Percentiles rank a stretch among this genome's conserved stretches.
Conservation (phyloP, 345 rosid genomes). For the Excoecaria agallocha region DNA sequence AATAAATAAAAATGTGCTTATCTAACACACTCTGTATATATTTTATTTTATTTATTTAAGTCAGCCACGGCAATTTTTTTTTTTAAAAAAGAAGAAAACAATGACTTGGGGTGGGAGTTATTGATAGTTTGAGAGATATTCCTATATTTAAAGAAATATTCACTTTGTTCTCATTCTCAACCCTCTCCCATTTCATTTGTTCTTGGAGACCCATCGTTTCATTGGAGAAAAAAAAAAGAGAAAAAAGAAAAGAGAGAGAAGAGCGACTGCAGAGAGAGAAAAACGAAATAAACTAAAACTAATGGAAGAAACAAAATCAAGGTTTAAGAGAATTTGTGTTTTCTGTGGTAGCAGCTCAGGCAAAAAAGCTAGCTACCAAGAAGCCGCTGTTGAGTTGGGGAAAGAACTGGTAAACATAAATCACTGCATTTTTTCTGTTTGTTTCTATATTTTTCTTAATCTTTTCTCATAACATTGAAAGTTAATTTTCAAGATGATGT, state of each 20-base stretch:
- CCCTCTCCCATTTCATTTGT: slow-evolving; percentile 9
- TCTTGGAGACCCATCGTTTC: not conserved
- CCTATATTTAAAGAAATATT: slow-evolving; percentile 16
- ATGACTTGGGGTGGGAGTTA: not conserved
- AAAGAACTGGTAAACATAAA: slow-evolving; percentile 57
- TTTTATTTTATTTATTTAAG: no score
- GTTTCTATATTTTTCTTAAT: not conserved
- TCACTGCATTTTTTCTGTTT: not conserved
- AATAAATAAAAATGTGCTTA: no score
- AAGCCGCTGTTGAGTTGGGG: slow-evolving; percentile 79
- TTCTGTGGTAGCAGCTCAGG: slow-evolving; percentile 87
- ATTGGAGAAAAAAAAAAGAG: not conserved
- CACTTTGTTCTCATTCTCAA: slow-evolving; percentile 22
- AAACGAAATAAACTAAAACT: not conserved
- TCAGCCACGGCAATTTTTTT: no score
- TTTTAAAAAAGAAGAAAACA: not conserved
- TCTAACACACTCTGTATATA: no score
- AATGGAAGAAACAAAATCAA: slow-evolving; percentile 58
- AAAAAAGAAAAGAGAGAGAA: not conserved
- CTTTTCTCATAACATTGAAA: not conserved
- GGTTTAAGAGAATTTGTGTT: slow-evolving; percentile 82
- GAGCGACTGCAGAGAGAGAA: slow-evolving; percentile 12
- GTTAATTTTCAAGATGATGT: not conserved
- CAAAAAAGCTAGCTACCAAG: slow-evolving; percentile 72
- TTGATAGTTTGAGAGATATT: slow-evolving; percentile 5